Conservation (phyloP, 306 rosid species). For the Prunus dulcis region DNA sequence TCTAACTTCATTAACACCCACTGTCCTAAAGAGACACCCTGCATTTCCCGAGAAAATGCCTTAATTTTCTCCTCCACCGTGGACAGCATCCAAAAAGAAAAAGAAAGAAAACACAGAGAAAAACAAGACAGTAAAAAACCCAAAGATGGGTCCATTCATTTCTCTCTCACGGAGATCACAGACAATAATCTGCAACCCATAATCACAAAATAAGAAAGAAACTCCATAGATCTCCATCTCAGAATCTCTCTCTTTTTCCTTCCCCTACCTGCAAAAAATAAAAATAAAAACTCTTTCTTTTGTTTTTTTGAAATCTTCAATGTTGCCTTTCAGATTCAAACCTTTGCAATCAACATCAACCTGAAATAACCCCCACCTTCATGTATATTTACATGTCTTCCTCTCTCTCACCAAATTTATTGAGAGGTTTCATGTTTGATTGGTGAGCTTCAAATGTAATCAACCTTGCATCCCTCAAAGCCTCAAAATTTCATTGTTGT, state of each 20-base stretch:
- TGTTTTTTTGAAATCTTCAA: neutral
- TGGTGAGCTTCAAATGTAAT: neutral
- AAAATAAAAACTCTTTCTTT: neutral
- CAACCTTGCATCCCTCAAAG: neutral
- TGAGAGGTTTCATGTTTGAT: slow-evolving; percentile 7
- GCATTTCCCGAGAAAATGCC: slow-evolving; percentile 39
- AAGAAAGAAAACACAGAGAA: slow-evolving; percentile 4
- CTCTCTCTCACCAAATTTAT: neutral
- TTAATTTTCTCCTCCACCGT: slow-evolving; percentile 35
- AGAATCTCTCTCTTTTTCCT: neutral
- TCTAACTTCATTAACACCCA: neutral
- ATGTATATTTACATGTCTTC: neutral
- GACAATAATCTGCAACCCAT: neutral
- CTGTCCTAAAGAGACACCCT: slow-evolving; percentile 26
- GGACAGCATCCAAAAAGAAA: slow-evolving; percentile 9
- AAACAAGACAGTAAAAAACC: slow-evolving; percentile 19
- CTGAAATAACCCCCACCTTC: neutral
- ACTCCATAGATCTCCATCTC: slow-evolving; percentile 28
- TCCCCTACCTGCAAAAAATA: neutral
- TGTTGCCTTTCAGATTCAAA: slow-evolving; percentile 6
- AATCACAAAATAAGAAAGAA: neutral
- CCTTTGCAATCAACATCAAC: neutral
- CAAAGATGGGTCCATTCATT: slow-evolving; percentile 25
- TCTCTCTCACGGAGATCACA: slow-evolving; percentile 41
- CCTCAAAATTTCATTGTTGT: neutral